A percentile compares a stretch with the other conserved stretches of the same genome.
phyloP scores from a whole-genome alignment of 768 basidiomycete species.

The Suillus paluster region DNA sequence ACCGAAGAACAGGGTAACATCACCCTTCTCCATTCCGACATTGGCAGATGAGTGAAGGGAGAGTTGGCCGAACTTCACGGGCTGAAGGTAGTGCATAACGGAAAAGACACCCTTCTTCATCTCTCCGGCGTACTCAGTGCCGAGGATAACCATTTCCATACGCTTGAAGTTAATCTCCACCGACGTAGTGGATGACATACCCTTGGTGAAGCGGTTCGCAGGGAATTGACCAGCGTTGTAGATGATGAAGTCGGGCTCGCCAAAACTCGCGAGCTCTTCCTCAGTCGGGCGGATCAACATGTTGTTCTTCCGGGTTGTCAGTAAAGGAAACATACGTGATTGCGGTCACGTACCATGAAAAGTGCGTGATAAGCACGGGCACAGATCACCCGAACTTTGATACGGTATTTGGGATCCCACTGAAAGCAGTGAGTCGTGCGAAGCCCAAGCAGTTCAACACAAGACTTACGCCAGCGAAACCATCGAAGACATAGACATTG shows the following conservation, averaged over 20 bases:
- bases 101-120: constrained; percentile 99
- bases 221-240: constrained; percentile 99
- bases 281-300: constrained; percentile 99
- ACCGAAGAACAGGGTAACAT: constrained; percentile 99
- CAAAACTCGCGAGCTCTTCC: constrained; percentile 91
- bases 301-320: constrained; percentile 70
- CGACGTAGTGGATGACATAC: constrained; percentile 98
- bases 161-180: constrained; percentile 99
- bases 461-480: constrained; percentile 79
- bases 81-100: constrained; percentile 99
- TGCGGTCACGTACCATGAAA: constrained; percentile 79
- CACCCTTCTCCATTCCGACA: constrained; percentile 84
- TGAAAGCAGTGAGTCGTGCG: constrained; percentile 32
- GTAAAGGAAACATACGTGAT: constrained; percentile 15
- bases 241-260: constrained; percentile 99
- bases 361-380: constrained; percentile 98
- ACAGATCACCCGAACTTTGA: constrained; percentile 99
- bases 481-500: constrained; percentile 98
- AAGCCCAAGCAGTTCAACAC: neutral
- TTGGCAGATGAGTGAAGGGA: constrained; percentile 99
- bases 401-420: constrained; percentile 99
- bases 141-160: constrained; percentile 99
- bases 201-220: constrained; percentile 99
- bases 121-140: constrained; percentile 96
- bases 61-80: constrained; percentile 97